Evolutionary conservation across 257 asterid species (phyloP), one percentile per base, ranked within the genome.

Genomic region (Striga asiatica): DNA sequence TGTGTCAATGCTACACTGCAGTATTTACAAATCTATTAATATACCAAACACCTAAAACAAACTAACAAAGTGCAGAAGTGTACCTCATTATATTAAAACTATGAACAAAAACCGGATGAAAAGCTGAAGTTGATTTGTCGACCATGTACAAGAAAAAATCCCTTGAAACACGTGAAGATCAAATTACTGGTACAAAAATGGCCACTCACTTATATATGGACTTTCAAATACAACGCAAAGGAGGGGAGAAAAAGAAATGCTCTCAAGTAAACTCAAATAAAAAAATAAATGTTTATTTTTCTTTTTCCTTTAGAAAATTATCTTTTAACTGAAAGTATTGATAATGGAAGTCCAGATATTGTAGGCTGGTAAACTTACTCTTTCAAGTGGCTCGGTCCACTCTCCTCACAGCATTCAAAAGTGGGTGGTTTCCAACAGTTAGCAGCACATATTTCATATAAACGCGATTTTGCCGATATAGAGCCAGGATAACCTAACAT

Each of bases 351-450:
- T n/a, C n/a, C n/a, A n/a, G 46, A 32, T 52, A 35, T 6, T 19
- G 59, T 6, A 42, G 39, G 56, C 51, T 12, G 35, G 56, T 43
- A 7, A 53, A 81, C 95, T 75, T 82, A 92, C 98, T 82, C 83
- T 70, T 56, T 88, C 51, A 75, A 70, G 78, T 88, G 94, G 79
- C 82, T 62, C 35, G 93, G 94, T 18, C 95, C 98, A 1, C 71
- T 53, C 71, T 79, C 95, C 47, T 69, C 46, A 59, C 67, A 80
- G 62, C 94, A 92, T 59, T 84, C 93, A 61, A 82, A 92, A 35
- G 39, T 24, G 17, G 98, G 98, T 7, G 82, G 91, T 65, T 69
- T 82, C 98, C 98, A 92, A 74, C 83, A 78, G 79, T 88, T 84
- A 46, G 82, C 83, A 50, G 85, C 75, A 38, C 98, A 92, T 39